Conservation (phyloP, 306 rosid species). For the Calophaca sinica region DNA sequence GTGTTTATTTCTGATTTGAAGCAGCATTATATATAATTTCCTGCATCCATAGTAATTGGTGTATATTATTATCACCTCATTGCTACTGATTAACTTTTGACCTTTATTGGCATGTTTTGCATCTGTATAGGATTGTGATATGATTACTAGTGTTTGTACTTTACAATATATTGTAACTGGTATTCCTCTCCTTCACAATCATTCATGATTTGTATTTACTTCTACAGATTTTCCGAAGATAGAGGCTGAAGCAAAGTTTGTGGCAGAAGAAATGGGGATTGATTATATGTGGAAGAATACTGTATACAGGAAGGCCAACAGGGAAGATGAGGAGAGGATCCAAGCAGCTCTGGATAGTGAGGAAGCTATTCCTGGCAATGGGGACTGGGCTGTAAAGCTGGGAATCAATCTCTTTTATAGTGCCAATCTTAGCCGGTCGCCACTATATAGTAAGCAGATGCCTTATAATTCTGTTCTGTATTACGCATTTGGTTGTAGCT, state of each 20-base stretch:
- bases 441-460: slow-evolving; percentile 89
- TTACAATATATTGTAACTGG: slow-evolving; percentile 5
- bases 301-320: slow-evolving; percentile 60
- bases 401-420: slow-evolving; percentile 88
- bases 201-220: slow-evolving; percentile 32
- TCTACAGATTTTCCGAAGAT: slow-evolving; percentile 77
- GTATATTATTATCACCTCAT: slow-evolving; percentile 2
- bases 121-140: slow-evolving; percentile 17
- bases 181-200: slow-evolving; percentile 16
- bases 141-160: not conserved
- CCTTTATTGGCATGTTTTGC: slow-evolving; percentile 11
- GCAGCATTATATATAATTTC: not conserved
- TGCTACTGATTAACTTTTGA: slow-evolving; percentile 1
- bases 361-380: slow-evolving; percentile 73
- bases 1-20: not conserved
- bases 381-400: slow-evolving; percentile 89
- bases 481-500: slow-evolving; percentile 70
- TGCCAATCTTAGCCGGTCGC: slow-evolving; percentile 80
- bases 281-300: slow-evolving; percentile 59
- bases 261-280: slow-evolving; percentile 69
- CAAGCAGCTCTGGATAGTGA: slow-evolving; percentile 78
- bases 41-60: slow-evolving; percentile 20
- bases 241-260: slow-evolving; percentile 75
- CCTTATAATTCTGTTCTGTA: slow-evolving; percentile 83
- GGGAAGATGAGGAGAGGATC: slow-evolving; percentile 69